These are phyloP conservation scores for Aegilops umbellulata DNA, from an alignment of 176 grass and related monocot species.

Conservation along the genomic window DNA sequence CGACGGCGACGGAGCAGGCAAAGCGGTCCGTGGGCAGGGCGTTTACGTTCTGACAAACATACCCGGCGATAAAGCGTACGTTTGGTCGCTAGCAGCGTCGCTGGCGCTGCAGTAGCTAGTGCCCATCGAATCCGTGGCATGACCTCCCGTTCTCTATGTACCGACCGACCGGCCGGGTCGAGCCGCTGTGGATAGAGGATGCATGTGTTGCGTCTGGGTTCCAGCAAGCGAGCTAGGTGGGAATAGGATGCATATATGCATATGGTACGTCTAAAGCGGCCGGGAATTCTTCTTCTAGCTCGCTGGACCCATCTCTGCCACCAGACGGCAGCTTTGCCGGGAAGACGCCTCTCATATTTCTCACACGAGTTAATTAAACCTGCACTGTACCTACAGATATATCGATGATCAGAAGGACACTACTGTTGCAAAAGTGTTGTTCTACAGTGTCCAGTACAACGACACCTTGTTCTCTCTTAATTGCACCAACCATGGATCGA, in stretches of 20 bases:
- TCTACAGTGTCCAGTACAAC: too few relatives aligned
- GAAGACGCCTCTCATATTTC: neutral
- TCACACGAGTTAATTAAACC: neutral
- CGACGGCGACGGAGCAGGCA: neutral
- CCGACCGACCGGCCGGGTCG: neutral
- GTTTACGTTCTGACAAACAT: neutral
- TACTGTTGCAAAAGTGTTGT: too few relatives aligned
- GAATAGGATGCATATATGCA: too few relatives aligned
- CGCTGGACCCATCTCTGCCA: neutral
- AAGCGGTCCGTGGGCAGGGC: neutral
- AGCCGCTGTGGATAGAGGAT: neutral
- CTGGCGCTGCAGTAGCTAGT: neutral
- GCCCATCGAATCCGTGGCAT: neutral
- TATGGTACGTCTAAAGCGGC: neutral
- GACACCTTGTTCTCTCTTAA: too few relatives aligned
- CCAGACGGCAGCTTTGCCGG: neutral
- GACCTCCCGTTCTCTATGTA: too few relatives aligned
- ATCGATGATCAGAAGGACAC: too few relatives aligned
- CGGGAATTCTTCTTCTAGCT: neutral
- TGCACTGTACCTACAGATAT: too few relatives aligned
- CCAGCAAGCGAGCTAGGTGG: too few relatives aligned
- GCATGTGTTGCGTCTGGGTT: neutral
- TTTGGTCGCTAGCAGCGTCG: slow-evolving; percentile 42
- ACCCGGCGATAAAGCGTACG: slow-evolving; percentile 15
- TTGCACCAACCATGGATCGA: too few relatives aligned